Base-by-base conservation (phyloP, 2,329 filamentous ascomycete genomes). In the Xylaria sp. region DNA sequence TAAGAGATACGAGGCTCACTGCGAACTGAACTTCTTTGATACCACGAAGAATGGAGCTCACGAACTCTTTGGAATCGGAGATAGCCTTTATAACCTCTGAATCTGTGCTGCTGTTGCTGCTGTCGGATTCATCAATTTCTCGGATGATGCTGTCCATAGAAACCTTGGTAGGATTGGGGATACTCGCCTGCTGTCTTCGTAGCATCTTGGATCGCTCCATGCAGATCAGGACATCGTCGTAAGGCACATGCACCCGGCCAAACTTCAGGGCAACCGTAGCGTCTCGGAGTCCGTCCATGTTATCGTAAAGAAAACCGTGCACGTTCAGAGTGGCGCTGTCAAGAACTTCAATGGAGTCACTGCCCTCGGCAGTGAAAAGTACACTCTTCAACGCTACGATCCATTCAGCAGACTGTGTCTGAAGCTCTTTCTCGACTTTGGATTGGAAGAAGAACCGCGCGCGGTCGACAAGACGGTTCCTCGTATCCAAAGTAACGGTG, bases 11-110 rank as follows among this genome's bases (percentile, higher is more conserved):
- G 73, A 93, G 94, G 74, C 93, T 93, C 70, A 97, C 85, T 0
- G 92, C 93, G 69, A 99, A 91, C 73, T 99, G 94, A 10, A 99
- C 89, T 73, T 99, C 94, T 72, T 97, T 95, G 65, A 99, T 91
- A 55, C 94, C 94, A 50, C 91, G 85, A 54, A 99, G 78, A 48
- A 97, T 88, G 0, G 94, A 97, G 72, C 89, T 90, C 58, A 92
- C 83, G 70, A 99, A 94, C 64, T 96, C 92, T 68, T 92, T 93
- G 0, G 92, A 96, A 70, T 97, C 92, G 0, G 92, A 92, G 0
- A 97, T 89, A 0, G 90, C 88, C 71, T 90, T 88, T 58, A 92
- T 87, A 59, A 96, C 81, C 35, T 84, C 81, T 57, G 90, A 85
- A 61, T 82, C 78, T 19, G 80, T 79, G 62, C 76, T 89, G n/a